Evolutionary conservation across 1,284 basidiomycete species (phyloP).

Genomic region (Ustilago curta): DNA sequence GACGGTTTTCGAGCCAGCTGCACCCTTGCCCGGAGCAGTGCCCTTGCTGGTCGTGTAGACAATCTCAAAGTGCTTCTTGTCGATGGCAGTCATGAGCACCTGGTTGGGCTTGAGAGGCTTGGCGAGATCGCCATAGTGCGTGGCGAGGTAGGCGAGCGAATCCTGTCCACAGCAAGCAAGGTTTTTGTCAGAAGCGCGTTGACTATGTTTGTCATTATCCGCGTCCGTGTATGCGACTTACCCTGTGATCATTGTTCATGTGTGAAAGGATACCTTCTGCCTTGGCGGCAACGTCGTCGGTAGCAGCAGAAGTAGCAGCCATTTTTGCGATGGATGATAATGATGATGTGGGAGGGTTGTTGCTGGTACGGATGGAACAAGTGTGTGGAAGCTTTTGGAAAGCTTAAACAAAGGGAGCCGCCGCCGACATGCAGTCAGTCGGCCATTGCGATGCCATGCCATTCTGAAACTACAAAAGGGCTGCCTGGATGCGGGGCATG

Average conservation of each 20-base stretch:
- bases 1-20: slow-evolving; percentile 28
- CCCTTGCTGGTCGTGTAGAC: slow-evolving; percentile 33
- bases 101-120: slow-evolving; percentile 36
- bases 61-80: slow-evolving; percentile 49
- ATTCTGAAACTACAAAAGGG: neutral
- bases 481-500: slow-evolving; percentile 3
- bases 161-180: slow-evolving; percentile 16
- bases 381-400: slow-evolving; percentile 6
- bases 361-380: slow-evolving; percentile 11
- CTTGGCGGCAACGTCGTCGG: slow-evolving; percentile 47
- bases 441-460: neutral
- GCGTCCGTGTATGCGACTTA: slow-evolving; percentile 6
- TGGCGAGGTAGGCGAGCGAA: slow-evolving; percentile 49
- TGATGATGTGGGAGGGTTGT: slow-evolving; percentile 2
- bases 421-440: no score
- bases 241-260: slow-evolving; percentile 58
- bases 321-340: slow-evolving; percentile 6
- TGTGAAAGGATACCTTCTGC: slow-evolving; percentile 45
- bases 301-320: slow-evolving; percentile 7
- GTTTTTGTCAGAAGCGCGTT: neutral
- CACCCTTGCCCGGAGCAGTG: slow-evolving; percentile 19
- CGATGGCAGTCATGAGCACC: slow-evolving; percentile 50
- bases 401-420: neutral
- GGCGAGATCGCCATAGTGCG: slow-evolving; percentile 42
- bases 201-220: neutral